Base-by-base conservation (phyloP, 2,329 filamentous ascomycete species). In the Bipolaris victoriae region DNA sequence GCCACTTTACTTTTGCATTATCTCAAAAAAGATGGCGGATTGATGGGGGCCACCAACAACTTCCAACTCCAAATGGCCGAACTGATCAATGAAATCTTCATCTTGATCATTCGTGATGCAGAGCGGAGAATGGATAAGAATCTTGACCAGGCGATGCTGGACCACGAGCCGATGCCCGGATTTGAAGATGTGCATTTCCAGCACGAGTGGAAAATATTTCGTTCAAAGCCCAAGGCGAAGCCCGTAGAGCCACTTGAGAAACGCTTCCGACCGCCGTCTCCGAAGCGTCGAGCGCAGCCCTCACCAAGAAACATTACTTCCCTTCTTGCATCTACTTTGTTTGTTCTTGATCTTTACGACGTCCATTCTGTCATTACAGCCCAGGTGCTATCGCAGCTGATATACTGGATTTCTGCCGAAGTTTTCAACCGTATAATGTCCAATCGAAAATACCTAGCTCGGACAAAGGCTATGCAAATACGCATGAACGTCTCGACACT, bases 401-500 rank as follows among this genome's bases (percentile, higher is more conserved):
- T 98, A 43, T 99, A 97, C 79, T 99, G 95, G 95, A 84, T 99
- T 15, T 91, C 93, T 6, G 91, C 94, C 0, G 95, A 99, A 77
- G 86, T 98, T 7, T 99, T 99, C 81, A 99, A 99, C 76, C 90
- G 94, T 57, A 91, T 99, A 76, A 97, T 99, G 91, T 94, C 91
- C 29, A 97, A 96, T 71, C 87, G 92, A 63, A 93, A 94, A 74
- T 99, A 97, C 71, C 83, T 99, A 9, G 94, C 95, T 5, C 86
- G 95, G 51, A 99, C 95, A 16, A 99, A 99, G 77, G 95, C 95
- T 3, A 99, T 99, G 95, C 95, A 99, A 76, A 98, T 99, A 67
- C 91, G 95, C 65, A 98, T 99, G 93, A 99, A 99, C 74, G 88
- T 99, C 6, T 98, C 95, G 0, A 89, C 88, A 7, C 81, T 99